Evolutionary conservation across 805 yeast species (phyloP), one percentile per base, ranked within the genome.

Genomic region (Candida sanyiensis): DNA sequence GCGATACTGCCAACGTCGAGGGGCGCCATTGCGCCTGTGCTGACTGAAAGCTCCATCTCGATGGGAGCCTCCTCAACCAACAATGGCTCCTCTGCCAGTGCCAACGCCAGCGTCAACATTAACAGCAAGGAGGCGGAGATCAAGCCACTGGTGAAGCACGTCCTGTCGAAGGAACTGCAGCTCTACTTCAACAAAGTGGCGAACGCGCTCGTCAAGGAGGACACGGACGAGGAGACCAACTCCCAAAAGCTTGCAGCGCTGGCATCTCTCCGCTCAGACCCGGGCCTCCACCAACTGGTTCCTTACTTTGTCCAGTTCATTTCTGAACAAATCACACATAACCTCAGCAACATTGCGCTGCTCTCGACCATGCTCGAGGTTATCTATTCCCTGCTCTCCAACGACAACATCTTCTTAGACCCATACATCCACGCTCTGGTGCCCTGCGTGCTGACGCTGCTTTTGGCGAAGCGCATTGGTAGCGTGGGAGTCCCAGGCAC

Each of bases 221-320:
- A 73, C 32, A 70, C 73, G 1, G 54, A 53, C 13, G 67, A 69
- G 38, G 59, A 54, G 38, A 44, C 65, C 3, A 52, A 53, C 43
- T 67, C 69, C 28, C 64, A 86, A 56, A 77, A 74, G 47, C 72
- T 75, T 27, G 93, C 96, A 0, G 97, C 97, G 2, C 67, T 93
- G 39, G 79, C 81, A 21, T 84, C 96, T 7, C 66, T 93, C 43
- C 77, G 84, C 43, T 80, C 84, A 22, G 99, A 93, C 57, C 96
- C 97, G 2, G 99, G 99, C 24, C 65, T 93, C 41, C 98, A 93
- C 65, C 99, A 93, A 61, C 64, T 93, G 35, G 93, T 94, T 5
- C 99, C 99, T 2, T 93, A 93, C 58, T 85, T 93, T 52, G 89
- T 93, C 36, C 97, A 93, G 57, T 89, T 93, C 56, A 86, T 88